phyloP scores from a whole-genome alignment of 2,329 filamentous ascomycete genomes.

The Leptodontidium sp. region DNA sequence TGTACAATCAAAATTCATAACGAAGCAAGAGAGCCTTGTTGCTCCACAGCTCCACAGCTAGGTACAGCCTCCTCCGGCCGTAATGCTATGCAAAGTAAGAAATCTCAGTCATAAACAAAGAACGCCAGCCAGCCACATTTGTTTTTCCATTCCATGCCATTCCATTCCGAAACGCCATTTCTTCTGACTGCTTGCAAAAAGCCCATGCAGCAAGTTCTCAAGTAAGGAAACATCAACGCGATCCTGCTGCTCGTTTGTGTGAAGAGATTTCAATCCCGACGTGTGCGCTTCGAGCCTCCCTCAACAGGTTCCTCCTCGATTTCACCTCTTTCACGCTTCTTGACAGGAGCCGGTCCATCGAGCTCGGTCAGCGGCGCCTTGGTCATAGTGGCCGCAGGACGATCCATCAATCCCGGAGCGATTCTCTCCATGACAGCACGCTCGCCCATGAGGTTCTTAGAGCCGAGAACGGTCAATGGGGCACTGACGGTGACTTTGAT shows the following conservation, averaged over 20 bases:
- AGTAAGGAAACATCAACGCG: background rate
- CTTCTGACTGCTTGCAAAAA: background rate
- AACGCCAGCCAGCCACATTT: background rate
- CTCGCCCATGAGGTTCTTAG: conserved; percentile 55
- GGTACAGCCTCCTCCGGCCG: background rate
- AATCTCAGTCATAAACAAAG: conserved; percentile 5
- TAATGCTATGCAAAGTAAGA: conserved; percentile 12
- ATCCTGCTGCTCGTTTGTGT: background rate
- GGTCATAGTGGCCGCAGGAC: conserved; percentile 8
- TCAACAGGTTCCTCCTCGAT: conserved; percentile 22
- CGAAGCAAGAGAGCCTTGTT: background rate
- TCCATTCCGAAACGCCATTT: conserved; percentile 3
- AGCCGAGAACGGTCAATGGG: conserved; percentile 54
- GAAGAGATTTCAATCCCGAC: background rate
- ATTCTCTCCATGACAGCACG: conserved; percentile 28
- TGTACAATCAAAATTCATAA: conserved; percentile 13
- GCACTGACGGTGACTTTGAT: conserved; percentile 56
- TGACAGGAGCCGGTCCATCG: conserved; percentile 17
- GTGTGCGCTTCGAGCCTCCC: conserved; percentile 27
- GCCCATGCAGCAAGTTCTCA: background rate
- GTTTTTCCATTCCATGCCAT: background rate
- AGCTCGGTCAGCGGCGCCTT: conserved; percentile 8
- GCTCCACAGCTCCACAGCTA: conserved; percentile 10
- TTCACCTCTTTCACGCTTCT: conserved; percentile 26
- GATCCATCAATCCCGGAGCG: background rate